These are phyloP conservation scores for Sporothrix schenckii DNA, from an alignment of 2,329 filamentous ascomycete species.

Conservation along the genomic window DNA sequence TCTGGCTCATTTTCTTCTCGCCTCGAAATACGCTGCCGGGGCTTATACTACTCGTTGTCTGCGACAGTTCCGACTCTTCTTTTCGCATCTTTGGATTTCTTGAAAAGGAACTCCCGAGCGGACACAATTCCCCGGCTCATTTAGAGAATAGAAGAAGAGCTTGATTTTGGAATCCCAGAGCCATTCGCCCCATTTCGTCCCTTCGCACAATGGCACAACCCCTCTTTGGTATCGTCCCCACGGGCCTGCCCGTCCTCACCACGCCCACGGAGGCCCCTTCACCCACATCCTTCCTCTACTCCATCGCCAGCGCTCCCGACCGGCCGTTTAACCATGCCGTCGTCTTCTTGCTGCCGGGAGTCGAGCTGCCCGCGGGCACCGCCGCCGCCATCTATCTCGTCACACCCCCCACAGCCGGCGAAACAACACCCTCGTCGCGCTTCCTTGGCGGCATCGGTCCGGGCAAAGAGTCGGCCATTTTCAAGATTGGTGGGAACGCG, in stretches of 20 bases:
- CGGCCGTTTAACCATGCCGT: constrained; percentile 77
- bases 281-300: constrained; percentile 60
- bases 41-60: constrained; percentile 1
- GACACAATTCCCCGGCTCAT: too few relatives aligned
- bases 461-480: constrained; percentile 89
- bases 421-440: constrained; percentile 47
- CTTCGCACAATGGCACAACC: constrained; percentile 47
- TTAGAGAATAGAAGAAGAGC: not conserved
- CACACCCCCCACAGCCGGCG: constrained; percentile 50
- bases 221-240: constrained; percentile 63
- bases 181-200: not conserved
- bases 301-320: constrained; percentile 46
- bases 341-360: constrained; percentile 83
- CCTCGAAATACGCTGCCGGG: not conserved
- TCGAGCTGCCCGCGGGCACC: constrained; percentile 70
- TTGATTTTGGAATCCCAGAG: not conserved
- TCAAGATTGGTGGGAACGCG: constrained; percentile 63
- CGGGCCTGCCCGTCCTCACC: constrained; percentile 61
- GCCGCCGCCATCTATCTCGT: constrained; percentile 89
- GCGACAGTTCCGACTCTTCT: not conserved
- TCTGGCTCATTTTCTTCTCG: not conserved
- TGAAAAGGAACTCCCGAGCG: not conserved
- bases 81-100: too few relatives aligned
- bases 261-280: constrained; percentile 57
- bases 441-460: constrained; percentile 88